phyloP scores from a whole-genome alignment of 805 yeast species.

The Hanseniaspora taiwanica region DNA sequence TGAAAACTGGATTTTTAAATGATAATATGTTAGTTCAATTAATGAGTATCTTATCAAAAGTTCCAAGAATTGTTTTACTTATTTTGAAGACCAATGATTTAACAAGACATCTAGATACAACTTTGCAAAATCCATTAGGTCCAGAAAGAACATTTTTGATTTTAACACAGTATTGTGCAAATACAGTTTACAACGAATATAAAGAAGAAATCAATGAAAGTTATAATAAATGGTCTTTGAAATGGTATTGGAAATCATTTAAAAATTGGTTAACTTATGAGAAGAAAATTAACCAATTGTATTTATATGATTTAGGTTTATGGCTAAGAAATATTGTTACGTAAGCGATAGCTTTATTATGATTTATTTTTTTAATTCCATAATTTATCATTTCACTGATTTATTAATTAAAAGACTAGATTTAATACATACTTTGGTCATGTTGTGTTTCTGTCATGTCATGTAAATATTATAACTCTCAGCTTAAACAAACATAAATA shows the following conservation, averaged over 20 bases:
- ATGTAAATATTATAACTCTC: too few species aligned
- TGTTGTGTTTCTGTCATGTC: too few species aligned
- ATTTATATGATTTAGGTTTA: slow-evolving; percentile 17
- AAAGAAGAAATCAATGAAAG: slow-evolving; percentile 24
- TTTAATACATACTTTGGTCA: too few species aligned
- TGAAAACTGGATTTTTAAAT: slow-evolving; percentile 50
- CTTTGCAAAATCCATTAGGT: slow-evolving; percentile 69
- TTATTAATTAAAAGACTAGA: too few species aligned
- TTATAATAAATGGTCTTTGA: slow-evolving; percentile 14
- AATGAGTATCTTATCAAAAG: slow-evolving; percentile 61
- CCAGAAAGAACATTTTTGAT: slow-evolving; percentile 78
- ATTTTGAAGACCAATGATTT: slow-evolving; percentile 90
- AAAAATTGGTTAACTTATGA: slow-evolving; percentile 18
- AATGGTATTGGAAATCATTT: slow-evolving; percentile 15
- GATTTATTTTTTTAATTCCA: too few species aligned
- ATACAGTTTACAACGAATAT: slow-evolving; percentile 59
- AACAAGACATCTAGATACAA: slow-evolving; percentile 79
- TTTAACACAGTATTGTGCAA: slow-evolving; percentile 82
- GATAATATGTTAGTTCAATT: slow-evolving; percentile 44
- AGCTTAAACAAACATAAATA: too few species aligned
- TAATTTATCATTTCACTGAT: too few species aligned
- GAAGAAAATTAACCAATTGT: slow-evolving; percentile 16
- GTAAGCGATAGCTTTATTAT: too few species aligned
- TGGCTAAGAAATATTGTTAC: slow-evolving; percentile 18
- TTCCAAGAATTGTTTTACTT: slow-evolving; percentile 78